A percentile compares a stretch with the other conserved stretches of the same genome.
These are phyloP conservation scores for Acanthochlamys bracteata DNA, from an alignment of 106 monocot species.

Conservation along the genomic window DNA sequence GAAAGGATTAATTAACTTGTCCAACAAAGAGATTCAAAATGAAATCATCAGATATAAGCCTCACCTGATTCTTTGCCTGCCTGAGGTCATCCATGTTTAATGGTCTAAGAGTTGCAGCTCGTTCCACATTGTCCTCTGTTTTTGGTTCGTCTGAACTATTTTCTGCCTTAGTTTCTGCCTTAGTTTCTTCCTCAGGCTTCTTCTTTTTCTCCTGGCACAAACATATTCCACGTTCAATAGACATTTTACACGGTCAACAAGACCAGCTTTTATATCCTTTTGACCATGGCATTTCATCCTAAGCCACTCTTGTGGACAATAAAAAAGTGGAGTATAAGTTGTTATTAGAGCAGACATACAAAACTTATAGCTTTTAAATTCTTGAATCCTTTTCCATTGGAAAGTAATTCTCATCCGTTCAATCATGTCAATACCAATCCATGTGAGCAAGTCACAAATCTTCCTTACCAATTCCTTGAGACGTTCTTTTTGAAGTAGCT, in stretches of 20 bases:
- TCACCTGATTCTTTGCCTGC: constrained; percentile 55
- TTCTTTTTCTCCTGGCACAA: constrained; percentile 26
- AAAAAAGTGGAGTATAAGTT: too few species aligned
- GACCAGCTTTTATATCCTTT: background rate
- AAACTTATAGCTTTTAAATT: too few species aligned
- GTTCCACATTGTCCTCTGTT: constrained; percentile 10
- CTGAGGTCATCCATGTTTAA: constrained; percentile 58
- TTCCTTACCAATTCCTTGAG: constrained; percentile 32
- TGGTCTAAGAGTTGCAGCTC: constrained; percentile 33
- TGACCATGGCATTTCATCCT: too few species aligned
- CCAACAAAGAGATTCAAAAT: too few species aligned
- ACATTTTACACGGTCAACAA: background rate
- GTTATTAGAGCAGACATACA: too few species aligned
- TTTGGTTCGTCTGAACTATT: constrained; percentile 5
- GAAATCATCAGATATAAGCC: background rate
- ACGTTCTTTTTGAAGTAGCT: constrained; percentile 11
- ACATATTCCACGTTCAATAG: background rate
- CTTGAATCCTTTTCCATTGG: too few species aligned
- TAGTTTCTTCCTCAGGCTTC: constrained; percentile 17
- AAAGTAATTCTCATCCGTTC: too few species aligned
- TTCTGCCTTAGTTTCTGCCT: constrained; percentile 15
- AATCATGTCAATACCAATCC: too few species aligned
- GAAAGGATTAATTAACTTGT: too few species aligned
- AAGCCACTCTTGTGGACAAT: too few species aligned
- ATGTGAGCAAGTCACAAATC: too few species aligned